Evolutionary conservation across 2,329 filamentous ascomycete genomes (phyloP).

Genomic region (Trichoderma sp.): DNA sequence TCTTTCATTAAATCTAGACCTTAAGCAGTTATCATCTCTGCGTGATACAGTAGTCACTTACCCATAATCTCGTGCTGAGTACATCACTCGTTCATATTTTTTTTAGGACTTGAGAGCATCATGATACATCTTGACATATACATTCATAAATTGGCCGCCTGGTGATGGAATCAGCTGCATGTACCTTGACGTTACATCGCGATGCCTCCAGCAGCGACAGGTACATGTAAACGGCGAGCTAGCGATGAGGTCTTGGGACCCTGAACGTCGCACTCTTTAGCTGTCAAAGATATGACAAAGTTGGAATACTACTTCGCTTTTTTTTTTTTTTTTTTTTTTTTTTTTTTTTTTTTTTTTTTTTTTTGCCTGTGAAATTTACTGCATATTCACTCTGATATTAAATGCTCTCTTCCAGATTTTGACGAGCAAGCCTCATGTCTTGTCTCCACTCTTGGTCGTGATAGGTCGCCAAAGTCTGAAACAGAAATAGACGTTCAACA

Average conservation of each 20-base stretch:
- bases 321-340: no score
- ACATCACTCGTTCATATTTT: neutral
- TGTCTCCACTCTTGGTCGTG: neutral
- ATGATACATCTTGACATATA: neutral
- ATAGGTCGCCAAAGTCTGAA: neutral
- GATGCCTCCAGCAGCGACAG: neutral
- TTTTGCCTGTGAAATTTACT: no score
- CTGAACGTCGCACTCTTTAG: neutral
- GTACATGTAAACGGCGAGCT: neutral
- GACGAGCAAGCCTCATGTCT: neutral
- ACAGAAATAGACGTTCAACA: neutral
- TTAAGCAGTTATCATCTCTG: neutral
- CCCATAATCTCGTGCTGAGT: neutral
- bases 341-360: no score
- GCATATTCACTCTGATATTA: no score
- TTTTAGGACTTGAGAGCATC: neutral
- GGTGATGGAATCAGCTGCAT: slow-evolving; percentile 11
- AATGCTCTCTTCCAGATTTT: neutral
- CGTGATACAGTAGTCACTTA: neutral
- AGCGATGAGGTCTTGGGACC: neutral
- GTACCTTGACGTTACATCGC: slow-evolving; percentile 9
- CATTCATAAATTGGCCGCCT: neutral
- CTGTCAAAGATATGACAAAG: no score
- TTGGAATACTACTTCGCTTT: no score
- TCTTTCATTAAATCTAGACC: neutral